Percentiles rank a stretch among this genome's conserved stretches.
These are phyloP conservation scores for Coelastrella sp. DNA, from an alignment of 139 green algal genomes.

Conservation along the genomic window DNA sequence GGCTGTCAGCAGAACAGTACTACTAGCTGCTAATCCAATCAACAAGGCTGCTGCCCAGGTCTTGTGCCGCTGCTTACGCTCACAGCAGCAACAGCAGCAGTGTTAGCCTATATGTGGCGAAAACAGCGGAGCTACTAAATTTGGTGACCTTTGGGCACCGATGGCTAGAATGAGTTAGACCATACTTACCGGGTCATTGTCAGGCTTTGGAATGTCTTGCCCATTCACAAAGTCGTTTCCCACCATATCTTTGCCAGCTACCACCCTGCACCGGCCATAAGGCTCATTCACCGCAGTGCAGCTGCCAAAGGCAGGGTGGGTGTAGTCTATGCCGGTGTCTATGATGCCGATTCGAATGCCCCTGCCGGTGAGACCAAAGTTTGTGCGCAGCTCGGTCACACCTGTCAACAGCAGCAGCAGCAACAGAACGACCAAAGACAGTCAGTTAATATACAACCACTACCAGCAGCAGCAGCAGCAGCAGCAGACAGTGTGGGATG, in stretches of 20 bases:
- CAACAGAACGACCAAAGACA: neutral
- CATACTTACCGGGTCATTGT: conserved; percentile 23
- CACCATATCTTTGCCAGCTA: conserved; percentile 5
- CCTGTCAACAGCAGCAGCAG: neutral
- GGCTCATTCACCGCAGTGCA: conserved; percentile 13
- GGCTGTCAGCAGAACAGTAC: no score
- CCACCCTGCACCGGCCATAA: neutral
- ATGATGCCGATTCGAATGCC: conserved; percentile 15
- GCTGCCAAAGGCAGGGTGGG: neutral
- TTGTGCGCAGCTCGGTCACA: conserved; percentile 14
- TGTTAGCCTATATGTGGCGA: no score
- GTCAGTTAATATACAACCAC: neutral
- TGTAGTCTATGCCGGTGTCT: conserved; percentile 28
- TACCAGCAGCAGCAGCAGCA: neutral
- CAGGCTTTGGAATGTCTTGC: neutral
- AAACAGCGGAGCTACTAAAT: no score
- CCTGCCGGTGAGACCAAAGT: conserved; percentile 28
- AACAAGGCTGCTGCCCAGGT: no score
- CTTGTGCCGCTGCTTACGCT: no score
- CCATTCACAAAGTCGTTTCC: conserved; percentile 5
- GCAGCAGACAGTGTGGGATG: neutral
- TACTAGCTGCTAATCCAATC: no score
- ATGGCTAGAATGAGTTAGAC: neutral
- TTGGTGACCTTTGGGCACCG: neutral
- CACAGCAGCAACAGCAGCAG: no score